Percentiles rank a stretch among this genome's conserved stretches.
These are phyloP conservation scores for Corymbia calophylla DNA, from an alignment of 441 rosid genomes.

Conservation along the genomic window DNA sequence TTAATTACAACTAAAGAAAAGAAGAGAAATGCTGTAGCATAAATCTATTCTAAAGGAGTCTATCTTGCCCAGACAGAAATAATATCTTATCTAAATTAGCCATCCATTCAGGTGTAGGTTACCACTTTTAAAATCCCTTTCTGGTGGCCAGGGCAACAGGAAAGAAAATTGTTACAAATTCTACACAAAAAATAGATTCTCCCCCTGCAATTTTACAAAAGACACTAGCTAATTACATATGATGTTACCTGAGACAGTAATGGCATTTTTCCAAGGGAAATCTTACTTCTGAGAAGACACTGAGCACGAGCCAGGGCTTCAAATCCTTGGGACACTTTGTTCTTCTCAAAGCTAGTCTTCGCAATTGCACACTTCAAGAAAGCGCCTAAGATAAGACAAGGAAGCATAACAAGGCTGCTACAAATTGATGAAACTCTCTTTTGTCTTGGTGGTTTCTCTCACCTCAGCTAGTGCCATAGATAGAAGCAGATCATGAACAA, in stretches of 20 bases:
- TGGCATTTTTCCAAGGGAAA: conserved; percentile 67
- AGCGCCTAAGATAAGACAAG: conserved; percentile 59
- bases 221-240: background rate
- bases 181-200: background rate
- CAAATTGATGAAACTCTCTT: conserved; percentile 16
- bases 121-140: background rate
- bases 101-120: background rate
- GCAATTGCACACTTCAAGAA: conserved; percentile 96
- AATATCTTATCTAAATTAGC: background rate
- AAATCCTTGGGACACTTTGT: conserved; percentile 83
- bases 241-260: conserved; percentile 64
- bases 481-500: conserved; percentile 73
- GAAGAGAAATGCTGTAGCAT: background rate
- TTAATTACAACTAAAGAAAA: background rate
- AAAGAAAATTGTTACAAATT: background rate
- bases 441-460: conserved; percentile 29
- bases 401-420: conserved; percentile 49
- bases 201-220: background rate
- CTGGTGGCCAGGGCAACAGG: background rate
- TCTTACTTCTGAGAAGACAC: conserved; percentile 74
- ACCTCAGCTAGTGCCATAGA: conserved; percentile 98
- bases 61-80: background rate
- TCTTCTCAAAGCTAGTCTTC: conserved; percentile 75
- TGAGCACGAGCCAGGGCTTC: conserved; percentile 99
- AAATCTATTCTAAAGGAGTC: background rate